A percentile compares a stretch with the other conserved stretches of the same genome.
Conservation (phyloP, 345 rosid genomes). For the Viola odorata region DNA sequence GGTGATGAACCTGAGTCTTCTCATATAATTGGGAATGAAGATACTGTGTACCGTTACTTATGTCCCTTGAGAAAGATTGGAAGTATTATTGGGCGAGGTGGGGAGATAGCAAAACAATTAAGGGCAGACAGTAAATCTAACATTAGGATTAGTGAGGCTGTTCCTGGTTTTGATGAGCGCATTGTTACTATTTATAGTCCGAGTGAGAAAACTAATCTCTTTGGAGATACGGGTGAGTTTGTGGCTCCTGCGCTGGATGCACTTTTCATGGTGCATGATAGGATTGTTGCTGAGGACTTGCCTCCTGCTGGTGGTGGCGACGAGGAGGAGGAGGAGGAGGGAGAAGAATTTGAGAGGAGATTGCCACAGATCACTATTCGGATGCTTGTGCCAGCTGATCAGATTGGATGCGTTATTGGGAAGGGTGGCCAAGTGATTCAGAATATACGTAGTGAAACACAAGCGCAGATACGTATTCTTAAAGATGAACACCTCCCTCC, state of each 20-base stretch:
- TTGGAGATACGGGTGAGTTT: constrained; percentile 22
- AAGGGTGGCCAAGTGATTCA: constrained; percentile 35
- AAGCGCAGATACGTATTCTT: constrained; percentile 31
- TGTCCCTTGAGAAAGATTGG: constrained; percentile 33
- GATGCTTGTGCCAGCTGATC: constrained; percentile 33
- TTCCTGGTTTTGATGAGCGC: constrained; percentile 29
- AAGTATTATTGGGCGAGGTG: constrained; percentile 30
- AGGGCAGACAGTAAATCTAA: constrained; percentile 27
- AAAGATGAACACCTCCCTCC: constrained; percentile 31
- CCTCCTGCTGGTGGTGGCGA: background rate
- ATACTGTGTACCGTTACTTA: constrained; percentile 29
- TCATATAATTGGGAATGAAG: constrained; percentile 20
- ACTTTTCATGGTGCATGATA: constrained; percentile 28
- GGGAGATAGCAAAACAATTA: constrained; percentile 29
- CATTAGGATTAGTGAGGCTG: constrained; percentile 25
- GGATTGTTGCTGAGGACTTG: constrained; percentile 25
- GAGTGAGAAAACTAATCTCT: constrained; percentile 22
- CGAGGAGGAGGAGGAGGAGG: constrained; percentile 4
- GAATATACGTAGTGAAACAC: constrained; percentile 25
- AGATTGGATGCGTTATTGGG: constrained; percentile 32
- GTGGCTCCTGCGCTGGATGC: constrained; percentile 29
- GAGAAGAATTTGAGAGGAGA: background rate
- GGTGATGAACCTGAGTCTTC: constrained; percentile 18
- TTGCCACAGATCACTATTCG: constrained; percentile 19
- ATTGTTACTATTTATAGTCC: constrained; percentile 26